Percentiles rank a stretch among this genome's conserved stretches.
Conservation (phyloP, 306 rosid species). For the Alnus rubra region DNA sequence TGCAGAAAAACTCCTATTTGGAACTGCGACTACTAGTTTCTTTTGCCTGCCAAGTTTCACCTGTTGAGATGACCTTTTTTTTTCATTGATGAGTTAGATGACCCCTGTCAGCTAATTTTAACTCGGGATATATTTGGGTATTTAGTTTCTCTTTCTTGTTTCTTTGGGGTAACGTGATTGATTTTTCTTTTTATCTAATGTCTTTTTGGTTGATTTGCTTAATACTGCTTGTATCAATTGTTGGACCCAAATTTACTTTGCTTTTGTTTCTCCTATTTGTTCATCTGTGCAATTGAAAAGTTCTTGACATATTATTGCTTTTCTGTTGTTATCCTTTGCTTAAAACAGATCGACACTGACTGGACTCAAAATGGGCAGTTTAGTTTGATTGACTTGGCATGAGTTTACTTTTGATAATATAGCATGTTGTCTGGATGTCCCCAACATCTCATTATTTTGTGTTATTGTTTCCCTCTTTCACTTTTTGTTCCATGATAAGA, state of each 20-base stretch:
- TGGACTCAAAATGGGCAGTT: neutral
- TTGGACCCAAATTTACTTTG: neutral
- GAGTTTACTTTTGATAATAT: neutral
- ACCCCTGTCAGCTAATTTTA: neutral
- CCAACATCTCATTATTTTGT: neutral
- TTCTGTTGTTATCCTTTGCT: neutral
- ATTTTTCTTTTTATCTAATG: neutral
- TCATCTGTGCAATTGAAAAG: too few species aligned
- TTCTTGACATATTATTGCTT: constrained; percentile 7
- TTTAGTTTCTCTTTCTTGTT: constrained; percentile 2
- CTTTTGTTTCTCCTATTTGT: neutral
- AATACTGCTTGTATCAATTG: constrained; percentile 2
- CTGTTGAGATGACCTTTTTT: constrained; percentile 5
- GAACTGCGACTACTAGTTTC: neutral
- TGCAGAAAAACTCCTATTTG: neutral
- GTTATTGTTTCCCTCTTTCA: neutral
- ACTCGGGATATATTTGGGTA: constrained; percentile 11
- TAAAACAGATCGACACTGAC: constrained; percentile 9
- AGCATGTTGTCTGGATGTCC: neutral
- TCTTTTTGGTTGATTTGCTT: constrained; percentile 3
- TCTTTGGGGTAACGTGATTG: constrained; percentile 4
- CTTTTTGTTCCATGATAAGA: constrained; percentile 12
- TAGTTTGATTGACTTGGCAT: constrained; percentile 3
- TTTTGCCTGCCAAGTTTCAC: neutral
- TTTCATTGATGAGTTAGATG: neutral